phyloP scores from a whole-genome alignment of 1,284 basidiomycete species.

The Tylopilus sp. region DNA sequence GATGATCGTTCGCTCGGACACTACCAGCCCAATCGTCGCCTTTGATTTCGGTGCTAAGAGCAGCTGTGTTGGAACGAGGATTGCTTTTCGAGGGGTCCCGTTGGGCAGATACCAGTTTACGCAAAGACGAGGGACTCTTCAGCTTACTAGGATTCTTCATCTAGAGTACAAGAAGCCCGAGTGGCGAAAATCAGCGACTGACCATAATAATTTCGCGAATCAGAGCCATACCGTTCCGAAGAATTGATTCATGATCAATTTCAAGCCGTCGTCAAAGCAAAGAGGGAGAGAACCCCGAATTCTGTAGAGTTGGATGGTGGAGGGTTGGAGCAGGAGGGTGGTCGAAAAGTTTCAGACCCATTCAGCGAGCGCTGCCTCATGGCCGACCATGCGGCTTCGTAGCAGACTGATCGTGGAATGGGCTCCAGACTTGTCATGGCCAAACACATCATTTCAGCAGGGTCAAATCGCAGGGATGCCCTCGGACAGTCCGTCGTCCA shows the following conservation, averaged over 20 bases:
- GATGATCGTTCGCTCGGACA: not conserved
- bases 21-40: slow-evolving; percentile 12
- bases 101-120: not conserved
- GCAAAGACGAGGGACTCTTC: not conserved
- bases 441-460: slow-evolving; percentile 6
- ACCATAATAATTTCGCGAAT: not conserved
- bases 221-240: slow-evolving; percentile 13
- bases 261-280: slow-evolving; percentile 8
- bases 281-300: not conserved
- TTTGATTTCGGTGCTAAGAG: not conserved
- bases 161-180: slow-evolving; percentile 8
- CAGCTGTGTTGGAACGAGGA: not conserved
- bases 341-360: slow-evolving; percentile 4
- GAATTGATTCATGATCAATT: slow-evolving; percentile 4
- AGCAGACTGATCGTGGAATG: slow-evolving; percentile 13
- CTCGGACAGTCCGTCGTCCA: slow-evolving; percentile 7
- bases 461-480: slow-evolving; percentile 5
- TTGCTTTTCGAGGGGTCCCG: not conserved
- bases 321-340: slow-evolving; percentile 5
- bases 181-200: slow-evolving; percentile 4
- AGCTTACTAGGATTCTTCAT: not conserved
- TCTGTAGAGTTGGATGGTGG: slow-evolving; percentile 9
- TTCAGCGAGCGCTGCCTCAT: slow-evolving; percentile 21
- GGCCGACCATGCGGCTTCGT: slow-evolving; percentile 24
- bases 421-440: not conserved